phyloP scores from a whole-genome alignment of 2,329 filamentous ascomycete species.

The Ramichloridium luteum region DNA sequence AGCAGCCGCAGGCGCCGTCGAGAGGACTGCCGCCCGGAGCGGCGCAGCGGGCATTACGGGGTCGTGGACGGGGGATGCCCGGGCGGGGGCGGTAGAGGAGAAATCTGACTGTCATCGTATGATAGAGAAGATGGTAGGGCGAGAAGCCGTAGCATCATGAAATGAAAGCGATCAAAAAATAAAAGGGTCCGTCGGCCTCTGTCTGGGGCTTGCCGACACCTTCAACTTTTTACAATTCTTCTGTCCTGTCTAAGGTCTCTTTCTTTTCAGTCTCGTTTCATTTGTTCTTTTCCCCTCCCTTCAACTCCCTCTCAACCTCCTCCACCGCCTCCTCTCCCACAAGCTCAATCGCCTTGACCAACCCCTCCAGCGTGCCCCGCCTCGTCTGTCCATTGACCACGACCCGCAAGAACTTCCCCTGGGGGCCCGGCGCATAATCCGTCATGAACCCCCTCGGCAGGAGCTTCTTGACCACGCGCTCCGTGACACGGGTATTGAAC shows the following conservation, averaged over 20 bases:
- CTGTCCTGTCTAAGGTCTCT: too few relatives aligned
- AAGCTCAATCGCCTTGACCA: constrained; percentile 48
- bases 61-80: constrained; percentile 81
- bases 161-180: too few relatives aligned
- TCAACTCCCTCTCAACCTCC: background rate
- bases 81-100: constrained; percentile 2
- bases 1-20: constrained; percentile 66
- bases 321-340: constrained; percentile 21
- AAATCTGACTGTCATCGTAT: too few relatives aligned
- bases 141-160: too few relatives aligned
- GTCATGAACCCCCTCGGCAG: constrained; percentile 55
- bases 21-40: constrained; percentile 52
- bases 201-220: too few relatives aligned
- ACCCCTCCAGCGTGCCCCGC: constrained; percentile 48
- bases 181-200: too few relatives aligned
- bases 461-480: constrained; percentile 41
- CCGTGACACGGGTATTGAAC: constrained; percentile 45
- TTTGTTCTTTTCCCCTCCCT: background rate
- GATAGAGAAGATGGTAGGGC: too few relatives aligned
- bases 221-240: too few relatives aligned
- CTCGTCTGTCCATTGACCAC: constrained; percentile 54
- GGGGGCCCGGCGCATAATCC: constrained; percentile 50
- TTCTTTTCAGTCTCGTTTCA: background rate
- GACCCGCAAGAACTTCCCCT: constrained; percentile 55
- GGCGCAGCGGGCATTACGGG: constrained; percentile 77